Conservation (phyloP, 129 eudicot genomes). For the Pittosporum tobira region DNA sequence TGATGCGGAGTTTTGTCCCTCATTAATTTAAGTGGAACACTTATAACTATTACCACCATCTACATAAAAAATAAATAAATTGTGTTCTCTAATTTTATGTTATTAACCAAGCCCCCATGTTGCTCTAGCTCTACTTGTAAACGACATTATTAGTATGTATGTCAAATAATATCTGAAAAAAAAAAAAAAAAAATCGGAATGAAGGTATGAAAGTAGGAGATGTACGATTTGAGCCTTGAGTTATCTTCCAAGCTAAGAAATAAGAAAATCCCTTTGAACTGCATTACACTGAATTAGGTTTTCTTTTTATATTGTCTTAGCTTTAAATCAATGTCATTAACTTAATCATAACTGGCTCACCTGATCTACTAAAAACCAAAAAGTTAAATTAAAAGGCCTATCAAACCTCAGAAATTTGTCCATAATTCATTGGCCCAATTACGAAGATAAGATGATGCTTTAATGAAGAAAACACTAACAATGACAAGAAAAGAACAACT, state of each 20-base stretch:
- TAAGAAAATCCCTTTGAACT: not conserved
- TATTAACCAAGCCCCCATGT: no score
- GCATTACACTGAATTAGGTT: slow-evolving; percentile 6
- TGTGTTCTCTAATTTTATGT: no score
- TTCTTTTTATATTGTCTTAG: slow-evolving; percentile 19
- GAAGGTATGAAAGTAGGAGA: no score
- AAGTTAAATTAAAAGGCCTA: not conserved
- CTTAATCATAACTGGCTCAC: slow-evolving; percentile 25
- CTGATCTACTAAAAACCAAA: slow-evolving; percentile 14
- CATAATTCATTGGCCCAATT: not conserved
- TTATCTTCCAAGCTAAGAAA: slow-evolving; percentile 12
- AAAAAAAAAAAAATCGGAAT: no score
- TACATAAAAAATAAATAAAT: no score
- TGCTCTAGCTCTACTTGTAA: no score
- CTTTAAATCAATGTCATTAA: slow-evolving; percentile 22
- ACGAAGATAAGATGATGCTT: not conserved
- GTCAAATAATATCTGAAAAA: no score
- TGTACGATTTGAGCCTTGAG: no score
- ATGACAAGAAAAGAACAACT: not conserved
- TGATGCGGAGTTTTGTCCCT: no score
- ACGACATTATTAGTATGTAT: no score
- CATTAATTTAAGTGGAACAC: no score
- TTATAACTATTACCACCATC: no score
- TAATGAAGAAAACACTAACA: not conserved
- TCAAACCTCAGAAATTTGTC: not conserved